phyloP scores from a whole-genome alignment of 2,329 filamentous ascomycete species.

The Colletotrichum australisinense region DNA sequence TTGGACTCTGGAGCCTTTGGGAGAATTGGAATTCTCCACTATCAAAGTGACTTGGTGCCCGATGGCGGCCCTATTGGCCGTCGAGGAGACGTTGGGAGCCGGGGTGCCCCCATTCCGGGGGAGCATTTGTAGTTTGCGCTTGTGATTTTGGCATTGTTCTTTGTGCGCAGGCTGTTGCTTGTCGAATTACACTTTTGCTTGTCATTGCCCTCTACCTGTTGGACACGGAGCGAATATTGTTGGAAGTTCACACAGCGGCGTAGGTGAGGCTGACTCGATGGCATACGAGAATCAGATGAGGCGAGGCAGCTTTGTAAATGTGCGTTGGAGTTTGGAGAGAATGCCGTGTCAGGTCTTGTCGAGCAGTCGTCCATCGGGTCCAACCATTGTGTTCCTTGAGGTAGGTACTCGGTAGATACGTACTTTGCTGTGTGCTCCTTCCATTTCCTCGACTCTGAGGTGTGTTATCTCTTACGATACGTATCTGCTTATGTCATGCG shows the following conservation, averaged over 20 bases:
- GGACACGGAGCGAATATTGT: not conserved
- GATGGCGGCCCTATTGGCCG: slow-evolving; percentile 32
- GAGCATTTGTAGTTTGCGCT: not conserved
- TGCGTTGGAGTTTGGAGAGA: not conserved
- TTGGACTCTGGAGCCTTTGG: slow-evolving; percentile 8
- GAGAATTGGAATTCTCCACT: slow-evolving; percentile 19
- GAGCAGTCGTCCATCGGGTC: no score
- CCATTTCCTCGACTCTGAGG: not conserved
- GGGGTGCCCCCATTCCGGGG: slow-evolving; percentile 10
- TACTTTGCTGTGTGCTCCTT: not conserved
- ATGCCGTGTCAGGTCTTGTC: not conserved
- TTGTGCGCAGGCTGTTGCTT: not conserved
- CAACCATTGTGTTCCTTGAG: not conserved
- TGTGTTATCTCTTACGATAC: not conserved
- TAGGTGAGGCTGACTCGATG: not conserved
- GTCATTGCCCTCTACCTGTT: not conserved
- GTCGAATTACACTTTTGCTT: slow-evolving; percentile 3
- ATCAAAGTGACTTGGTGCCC: slow-evolving; percentile 18
- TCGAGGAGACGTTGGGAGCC: not conserved
- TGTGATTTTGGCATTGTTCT: slow-evolving; percentile 13
- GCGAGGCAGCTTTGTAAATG: not conserved
- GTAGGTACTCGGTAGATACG: no score
- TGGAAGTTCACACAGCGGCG: not conserved
- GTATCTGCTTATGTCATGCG: not conserved
- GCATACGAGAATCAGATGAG: not conserved